Percentiles rank a stretch among this genome's conserved stretches.
These are phyloP conservation scores for Leucocoprinus sp. DNA, from an alignment of 768 basidiomycete genomes.

Conservation along the genomic window DNA sequence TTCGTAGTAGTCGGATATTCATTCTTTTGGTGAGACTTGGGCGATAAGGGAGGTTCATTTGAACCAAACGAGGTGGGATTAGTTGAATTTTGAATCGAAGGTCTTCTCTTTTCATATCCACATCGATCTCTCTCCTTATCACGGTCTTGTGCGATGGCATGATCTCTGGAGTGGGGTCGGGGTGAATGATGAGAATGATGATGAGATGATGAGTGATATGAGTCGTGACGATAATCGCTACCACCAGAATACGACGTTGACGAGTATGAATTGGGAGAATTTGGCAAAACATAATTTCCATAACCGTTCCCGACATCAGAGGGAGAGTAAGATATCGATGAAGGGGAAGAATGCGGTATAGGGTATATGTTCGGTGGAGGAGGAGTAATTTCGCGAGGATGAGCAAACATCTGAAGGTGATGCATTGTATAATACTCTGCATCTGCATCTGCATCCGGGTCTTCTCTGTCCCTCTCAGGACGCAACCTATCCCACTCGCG, in stretches of 20 bases:
- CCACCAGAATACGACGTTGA: too few species aligned
- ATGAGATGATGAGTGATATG: too few species aligned
- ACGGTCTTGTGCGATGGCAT: neutral
- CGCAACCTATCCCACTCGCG: too few species aligned
- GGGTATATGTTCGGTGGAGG: neutral
- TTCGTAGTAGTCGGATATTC: neutral
- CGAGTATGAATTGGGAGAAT: too few species aligned
- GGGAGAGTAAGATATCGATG: neutral
- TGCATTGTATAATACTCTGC: slow-evolving; percentile 7
- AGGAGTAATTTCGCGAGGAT: neutral
- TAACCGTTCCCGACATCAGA: too few species aligned
- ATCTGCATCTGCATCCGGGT: slow-evolving; percentile 6
- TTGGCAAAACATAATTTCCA: too few species aligned
- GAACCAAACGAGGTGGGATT: slow-evolving; percentile 1
- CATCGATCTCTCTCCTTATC: neutral
- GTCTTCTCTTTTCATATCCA: slow-evolving; percentile 4
- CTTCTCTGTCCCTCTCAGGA: slow-evolving; percentile 16
- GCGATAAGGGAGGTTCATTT: neutral
- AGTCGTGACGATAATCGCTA: too few species aligned
- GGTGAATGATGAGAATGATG: too few species aligned
- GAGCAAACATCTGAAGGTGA: neutral
- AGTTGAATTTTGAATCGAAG: neutral
- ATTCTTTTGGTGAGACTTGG: neutral
- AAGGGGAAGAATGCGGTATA: neutral
- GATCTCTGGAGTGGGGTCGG: neutral